phyloP scores from a whole-genome alignment of 148 eudicot genomes.

The Arbutus unedo region DNA sequence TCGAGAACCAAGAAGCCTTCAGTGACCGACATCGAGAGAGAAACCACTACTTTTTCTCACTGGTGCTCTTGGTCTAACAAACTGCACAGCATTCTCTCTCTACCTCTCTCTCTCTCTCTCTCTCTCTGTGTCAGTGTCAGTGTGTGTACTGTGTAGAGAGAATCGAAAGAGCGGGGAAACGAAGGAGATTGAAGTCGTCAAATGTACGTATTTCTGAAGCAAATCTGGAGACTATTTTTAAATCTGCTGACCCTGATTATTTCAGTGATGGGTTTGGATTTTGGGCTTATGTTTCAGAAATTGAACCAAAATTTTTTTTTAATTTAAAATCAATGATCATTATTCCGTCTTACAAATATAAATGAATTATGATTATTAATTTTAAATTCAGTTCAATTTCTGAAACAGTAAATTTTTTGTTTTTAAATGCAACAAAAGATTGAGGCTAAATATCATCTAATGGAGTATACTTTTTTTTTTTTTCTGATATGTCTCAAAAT shows the following conservation, averaged over 20 bases:
- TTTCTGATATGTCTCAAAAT: too few species aligned
- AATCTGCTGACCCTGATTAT: not conserved
- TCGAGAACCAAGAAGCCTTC: conserved; percentile 23
- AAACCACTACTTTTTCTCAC: not conserved
- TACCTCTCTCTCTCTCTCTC: not conserved
- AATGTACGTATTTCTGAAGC: not conserved
- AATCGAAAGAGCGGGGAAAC: not conserved
- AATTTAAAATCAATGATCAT: too few species aligned
- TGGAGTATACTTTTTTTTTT: too few species aligned
- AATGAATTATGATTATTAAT: too few species aligned
- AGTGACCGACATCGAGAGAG: conserved; percentile 18
- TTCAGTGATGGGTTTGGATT: not conserved
- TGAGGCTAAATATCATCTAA: too few species aligned
- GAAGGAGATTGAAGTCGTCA: not conserved
- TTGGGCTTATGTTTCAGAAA: not conserved
- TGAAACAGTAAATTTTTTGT: too few species aligned
- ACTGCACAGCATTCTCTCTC: not conserved
- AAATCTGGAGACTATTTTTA: conserved; percentile 1
- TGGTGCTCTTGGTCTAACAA: not conserved
- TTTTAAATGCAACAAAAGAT: too few species aligned
- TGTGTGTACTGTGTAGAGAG: not conserved
- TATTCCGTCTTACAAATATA: too few species aligned
- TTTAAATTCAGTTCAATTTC: too few species aligned
- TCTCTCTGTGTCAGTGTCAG: not conserved
- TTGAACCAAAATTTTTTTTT: too few species aligned